Evolutionary conservation across 139 green algal species (phyloP).

Genomic region (Pseudopediastrum boryanum): DNA sequence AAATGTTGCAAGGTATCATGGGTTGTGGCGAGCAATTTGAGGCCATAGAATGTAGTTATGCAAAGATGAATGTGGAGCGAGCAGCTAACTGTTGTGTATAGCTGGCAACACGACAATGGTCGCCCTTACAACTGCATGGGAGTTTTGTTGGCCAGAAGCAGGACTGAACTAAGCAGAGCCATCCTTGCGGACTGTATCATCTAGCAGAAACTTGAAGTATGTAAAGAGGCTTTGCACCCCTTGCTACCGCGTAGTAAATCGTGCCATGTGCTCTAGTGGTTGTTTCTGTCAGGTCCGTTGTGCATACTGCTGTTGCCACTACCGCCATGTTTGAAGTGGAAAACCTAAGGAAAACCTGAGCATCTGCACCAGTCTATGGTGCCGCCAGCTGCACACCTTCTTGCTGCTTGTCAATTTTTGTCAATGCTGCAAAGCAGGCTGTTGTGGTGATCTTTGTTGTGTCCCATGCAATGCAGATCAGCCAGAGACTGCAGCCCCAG

Average conservation of each 20-base stretch:
- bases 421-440: background rate
- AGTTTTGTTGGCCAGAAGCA: no score
- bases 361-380: background rate
- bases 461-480: slow-evolving; percentile 36
- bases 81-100: background rate
- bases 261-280: no score
- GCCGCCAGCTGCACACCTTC: background rate
- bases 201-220: no score
- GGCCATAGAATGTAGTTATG: background rate
- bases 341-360: no score
- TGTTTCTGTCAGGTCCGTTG: background rate
- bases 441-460: background rate
- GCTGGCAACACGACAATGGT: background rate
- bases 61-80: background rate
- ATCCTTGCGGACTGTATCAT: no score
- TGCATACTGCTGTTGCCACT: background rate
- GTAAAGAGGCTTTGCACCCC: no score
- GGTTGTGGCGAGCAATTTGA: no score
- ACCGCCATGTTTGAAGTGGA: background rate
- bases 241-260: no score
- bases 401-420: background rate
- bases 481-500: slow-evolving; percentile 30
- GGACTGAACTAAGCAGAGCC: no score
- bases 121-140: no score
- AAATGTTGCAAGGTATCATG: no score